Evolutionary conservation across 2,329 filamentous ascomycete species (phyloP), one percentile per base, ranked within the genome.

Genomic region (Diaporthe helianthi): DNA sequence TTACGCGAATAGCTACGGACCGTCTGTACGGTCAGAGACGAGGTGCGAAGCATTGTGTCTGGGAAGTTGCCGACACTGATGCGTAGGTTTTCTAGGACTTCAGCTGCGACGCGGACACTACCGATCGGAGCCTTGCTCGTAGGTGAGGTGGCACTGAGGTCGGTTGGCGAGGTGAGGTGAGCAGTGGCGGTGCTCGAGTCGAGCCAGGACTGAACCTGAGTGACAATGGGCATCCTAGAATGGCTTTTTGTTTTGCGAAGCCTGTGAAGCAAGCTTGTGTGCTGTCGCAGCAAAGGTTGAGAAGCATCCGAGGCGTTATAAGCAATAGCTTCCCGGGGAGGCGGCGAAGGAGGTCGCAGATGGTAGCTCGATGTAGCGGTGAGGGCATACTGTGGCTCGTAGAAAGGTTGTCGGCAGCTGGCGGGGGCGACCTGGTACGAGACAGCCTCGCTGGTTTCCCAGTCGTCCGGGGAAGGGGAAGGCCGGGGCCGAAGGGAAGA

Each of bases 51-150:
- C 83, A 88, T 87, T 1, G 86, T 87, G 72, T 88, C 86, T 0
- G 87, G 87, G 71, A 89, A 89, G 73, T 85, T 87, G 6, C 82
- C 79, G 13, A 87, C 83, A 0, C 84, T 87, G 7, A 87, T 81
- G 33, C 84, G 79, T 4, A 89, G 78, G 0, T 82, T 87, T 69
- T 89, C 86, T 49, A 88, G 76, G 3, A 87, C 80, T 31, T 87
- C 82, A 1, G 84, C 82, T 0, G 86, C 85, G 0, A 89, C 78
- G 1, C 84, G 86, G 7, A 88, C 79, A 4, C 80, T 78, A 12
- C 78, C 54, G 13, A 68, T 24, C 13, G 70, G 58, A 33, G 70
- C 64, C 54, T 61, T 68, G 52, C 51, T 60, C 26, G 31, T 49
- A 26, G 60, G 49, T 17, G 67, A 69, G 15, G 44, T 26, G 22